Conservation (phyloP, 768 basidiomycete genomes). For the Kwoniella sp. region DNA sequence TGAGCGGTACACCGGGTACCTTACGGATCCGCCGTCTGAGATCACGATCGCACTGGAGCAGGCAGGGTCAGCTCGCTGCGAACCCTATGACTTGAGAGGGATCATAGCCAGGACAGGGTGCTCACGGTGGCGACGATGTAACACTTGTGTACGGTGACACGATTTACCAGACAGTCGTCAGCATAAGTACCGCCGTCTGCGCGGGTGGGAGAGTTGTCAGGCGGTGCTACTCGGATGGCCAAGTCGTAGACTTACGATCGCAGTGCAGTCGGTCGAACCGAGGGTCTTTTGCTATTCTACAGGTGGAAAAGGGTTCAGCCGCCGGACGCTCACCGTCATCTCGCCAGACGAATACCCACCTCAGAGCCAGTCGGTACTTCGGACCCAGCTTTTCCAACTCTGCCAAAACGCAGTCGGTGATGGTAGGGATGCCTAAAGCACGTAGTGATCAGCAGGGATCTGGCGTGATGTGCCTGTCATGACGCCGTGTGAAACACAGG, state of each 20-base stretch:
- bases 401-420: conserved; percentile 99
- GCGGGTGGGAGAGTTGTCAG: too few relatives aligned
- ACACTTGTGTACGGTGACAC: conserved; percentile 90
- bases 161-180: conserved; percentile 95
- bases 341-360: conserved; percentile 57
- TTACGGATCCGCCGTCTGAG: conserved; percentile 86
- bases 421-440: conserved; percentile 84
- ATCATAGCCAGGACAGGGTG: conserved; percentile 1
- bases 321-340: background rate
- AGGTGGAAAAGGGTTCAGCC: conserved; percentile 5
- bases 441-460: too few relatives aligned
- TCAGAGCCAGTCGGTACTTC: conserved; percentile 85
- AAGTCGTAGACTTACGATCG: conserved; percentile 60
- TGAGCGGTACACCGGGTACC: conserved; percentile 74
- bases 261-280: conserved; percentile 91
- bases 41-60: conserved; percentile 74
- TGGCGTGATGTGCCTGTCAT: too few relatives aligned
- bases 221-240: too few relatives aligned
- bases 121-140: conserved; percentile 83
- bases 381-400: conserved; percentile 97
- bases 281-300: conserved; percentile 90
- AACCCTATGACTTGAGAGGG: background rate
- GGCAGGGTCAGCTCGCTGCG: too few relatives aligned
- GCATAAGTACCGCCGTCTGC: conserved; percentile 87
- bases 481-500: too few relatives aligned